Evolutionary conservation across 768 basidiomycete genomes (phyloP).

Genomic region (Hydnomerulius pinastri): DNA sequence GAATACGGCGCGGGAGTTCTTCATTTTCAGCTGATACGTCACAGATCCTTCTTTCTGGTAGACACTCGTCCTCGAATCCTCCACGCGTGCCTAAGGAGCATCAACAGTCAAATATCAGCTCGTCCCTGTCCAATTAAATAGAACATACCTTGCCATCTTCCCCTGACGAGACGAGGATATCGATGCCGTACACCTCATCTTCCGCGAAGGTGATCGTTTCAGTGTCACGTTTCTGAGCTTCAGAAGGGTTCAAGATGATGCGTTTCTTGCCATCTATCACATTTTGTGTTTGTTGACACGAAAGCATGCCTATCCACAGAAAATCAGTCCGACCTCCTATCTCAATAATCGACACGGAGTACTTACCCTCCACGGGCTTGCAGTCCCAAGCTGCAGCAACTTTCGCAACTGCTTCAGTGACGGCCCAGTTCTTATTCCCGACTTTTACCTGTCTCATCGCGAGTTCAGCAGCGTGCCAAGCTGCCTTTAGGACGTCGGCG

Average conservation of each 20-base stretch:
- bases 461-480: constrained; percentile 89
- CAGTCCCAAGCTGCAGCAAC: constrained; percentile 75
- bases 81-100: constrained; percentile 72
- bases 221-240: constrained; percentile 81
- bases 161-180: constrained; percentile 83
- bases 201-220: constrained; percentile 87
- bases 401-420: constrained; percentile 84
- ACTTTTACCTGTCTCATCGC: constrained; percentile 91
- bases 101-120: neutral
- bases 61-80: constrained; percentile 89
- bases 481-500: constrained; percentile 92
- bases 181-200: constrained; percentile 93
- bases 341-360: neutral
- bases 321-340: neutral
- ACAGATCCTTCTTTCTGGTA: constrained; percentile 86
- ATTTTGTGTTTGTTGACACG: constrained; percentile 92
- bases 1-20: constrained; percentile 95
- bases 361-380: constrained; percentile 90
- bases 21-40: constrained; percentile 97
- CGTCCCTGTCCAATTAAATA: neutral
- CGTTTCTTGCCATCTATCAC: constrained; percentile 97
- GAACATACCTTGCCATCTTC: constrained; percentile 83
- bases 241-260: constrained; percentile 87
- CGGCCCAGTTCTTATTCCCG: constrained; percentile 93
- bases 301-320: constrained; percentile 79